These are phyloP conservation scores for Trichosporon sp. DNA, from an alignment of 1,284 basidiomycete genomes.

Conservation along the genomic window DNA sequence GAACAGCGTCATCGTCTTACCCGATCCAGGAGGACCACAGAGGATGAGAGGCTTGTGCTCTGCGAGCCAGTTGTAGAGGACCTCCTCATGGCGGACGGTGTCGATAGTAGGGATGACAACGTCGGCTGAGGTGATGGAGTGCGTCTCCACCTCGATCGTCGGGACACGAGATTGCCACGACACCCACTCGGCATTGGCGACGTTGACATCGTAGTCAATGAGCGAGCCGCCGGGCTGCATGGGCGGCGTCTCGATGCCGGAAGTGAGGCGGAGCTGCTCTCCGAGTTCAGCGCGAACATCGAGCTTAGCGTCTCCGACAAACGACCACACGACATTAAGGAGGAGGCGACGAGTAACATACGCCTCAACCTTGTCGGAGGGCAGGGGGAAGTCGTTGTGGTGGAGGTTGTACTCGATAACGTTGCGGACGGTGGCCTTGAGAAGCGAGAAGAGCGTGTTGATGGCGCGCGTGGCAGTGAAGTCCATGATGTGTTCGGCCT, in stretches of 20 bases:
- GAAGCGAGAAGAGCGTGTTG: slow-evolving; percentile 90
- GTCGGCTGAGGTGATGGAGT: slow-evolving; percentile 89
- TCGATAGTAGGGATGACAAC: slow-evolving; percentile 98
- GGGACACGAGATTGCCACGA: slow-evolving; percentile 90
- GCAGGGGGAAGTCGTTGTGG: slow-evolving; percentile 89
- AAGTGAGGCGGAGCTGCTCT: slow-evolving; percentile 75
- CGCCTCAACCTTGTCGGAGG: slow-evolving; percentile 74
- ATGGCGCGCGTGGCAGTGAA: slow-evolving; percentile 88
- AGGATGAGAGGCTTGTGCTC: slow-evolving; percentile 99
- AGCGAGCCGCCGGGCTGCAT: slow-evolving; percentile 70
- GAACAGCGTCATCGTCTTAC: slow-evolving; percentile 99
- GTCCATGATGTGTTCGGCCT: slow-evolving; percentile 96
- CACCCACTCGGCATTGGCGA: slow-evolving; percentile 78
- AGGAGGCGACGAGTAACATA: slow-evolving; percentile 88
- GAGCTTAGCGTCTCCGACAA: slow-evolving; percentile 90
- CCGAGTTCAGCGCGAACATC: slow-evolving; percentile 86
- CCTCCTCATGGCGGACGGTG: slow-evolving; percentile 96
- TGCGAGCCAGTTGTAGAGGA: slow-evolving; percentile 95
- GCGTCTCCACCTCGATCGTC: slow-evolving; percentile 92
- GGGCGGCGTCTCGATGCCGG: slow-evolving; percentile 82
- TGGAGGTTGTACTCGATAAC: slow-evolving; percentile 91
- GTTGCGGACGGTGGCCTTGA: slow-evolving; percentile 94
- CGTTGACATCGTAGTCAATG: slow-evolving; percentile 93
- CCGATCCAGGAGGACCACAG: slow-evolving; percentile 97
- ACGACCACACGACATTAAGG: slow-evolving; percentile 93